Conservation (phyloP, 2,329 filamentous ascomycete genomes). For the Trichoderma sp. region DNA sequence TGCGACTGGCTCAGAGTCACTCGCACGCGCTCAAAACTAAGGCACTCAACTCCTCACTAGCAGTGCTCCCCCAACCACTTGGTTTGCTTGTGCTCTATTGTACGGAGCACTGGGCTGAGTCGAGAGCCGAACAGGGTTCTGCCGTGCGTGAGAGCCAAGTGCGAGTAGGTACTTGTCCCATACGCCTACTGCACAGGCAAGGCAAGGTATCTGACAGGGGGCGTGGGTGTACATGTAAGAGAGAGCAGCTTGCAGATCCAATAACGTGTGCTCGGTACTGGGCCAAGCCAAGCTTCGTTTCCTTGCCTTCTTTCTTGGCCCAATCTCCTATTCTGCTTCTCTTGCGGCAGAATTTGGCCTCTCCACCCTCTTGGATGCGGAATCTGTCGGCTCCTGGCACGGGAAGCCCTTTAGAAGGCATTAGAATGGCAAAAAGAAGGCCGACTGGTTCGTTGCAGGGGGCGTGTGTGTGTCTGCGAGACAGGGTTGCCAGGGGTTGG, state of each 20-base stretch:
- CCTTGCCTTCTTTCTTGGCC: neutral
- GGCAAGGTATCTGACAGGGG: neutral
- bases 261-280: neutral
- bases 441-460: neutral
- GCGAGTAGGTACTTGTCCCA: neutral
- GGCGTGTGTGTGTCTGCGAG: neutral
- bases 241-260: neutral
- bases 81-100: neutral
- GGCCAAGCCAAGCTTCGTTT: neutral
- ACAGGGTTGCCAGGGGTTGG: neutral
- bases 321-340: neutral
- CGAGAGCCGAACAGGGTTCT: constrained; percentile 17
- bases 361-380: neutral
- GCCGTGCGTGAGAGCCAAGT: neutral
- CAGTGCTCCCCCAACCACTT: neutral
- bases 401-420: constrained; percentile 6
- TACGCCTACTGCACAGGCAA: neutral
- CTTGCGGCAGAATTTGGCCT: neutral
- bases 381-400: constrained; percentile 3
- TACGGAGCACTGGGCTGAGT: constrained; percentile 17
- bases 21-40: neutral
- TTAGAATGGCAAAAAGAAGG: neutral
- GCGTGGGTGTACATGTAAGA: neutral
- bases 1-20: neutral
- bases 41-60: neutral